Evolutionary conservation across 1,284 basidiomycete genomes (phyloP).

Genomic region (Hortiboletus rubellus): DNA sequence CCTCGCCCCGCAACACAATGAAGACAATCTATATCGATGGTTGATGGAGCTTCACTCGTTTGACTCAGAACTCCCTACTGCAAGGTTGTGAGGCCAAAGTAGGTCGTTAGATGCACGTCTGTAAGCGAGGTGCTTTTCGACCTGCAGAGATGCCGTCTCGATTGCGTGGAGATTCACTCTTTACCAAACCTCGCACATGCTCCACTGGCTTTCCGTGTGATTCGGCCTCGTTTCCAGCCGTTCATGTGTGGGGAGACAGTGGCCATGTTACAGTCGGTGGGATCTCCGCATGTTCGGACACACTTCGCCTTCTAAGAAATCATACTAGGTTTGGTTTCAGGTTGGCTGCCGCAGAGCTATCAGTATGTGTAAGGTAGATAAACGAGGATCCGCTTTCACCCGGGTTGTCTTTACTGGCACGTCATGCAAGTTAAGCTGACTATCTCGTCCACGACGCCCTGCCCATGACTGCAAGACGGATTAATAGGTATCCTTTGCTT

Average conservation of each 20-base stretch:
- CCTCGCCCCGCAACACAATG: constrained; percentile 55
- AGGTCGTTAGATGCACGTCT: constrained; percentile 19
- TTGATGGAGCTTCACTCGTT: constrained; percentile 68
- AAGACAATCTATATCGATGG: constrained; percentile 68
- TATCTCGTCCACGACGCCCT: constrained; percentile 60
- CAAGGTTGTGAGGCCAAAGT: constrained; percentile 56
- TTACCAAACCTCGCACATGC: constrained; percentile 56
- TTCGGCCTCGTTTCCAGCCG: constrained; percentile 60
- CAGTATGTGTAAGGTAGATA: constrained; percentile 38
- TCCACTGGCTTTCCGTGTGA: constrained; percentile 64
- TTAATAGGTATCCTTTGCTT: constrained; percentile 23
- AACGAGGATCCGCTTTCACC: neutral
- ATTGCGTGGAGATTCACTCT: constrained; percentile 65
- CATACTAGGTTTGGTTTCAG: constrained; percentile 19
- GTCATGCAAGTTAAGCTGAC: constrained; percentile 63
- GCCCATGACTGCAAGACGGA: constrained; percentile 46
- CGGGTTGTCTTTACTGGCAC: constrained; percentile 40
- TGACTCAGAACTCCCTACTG: constrained; percentile 53
- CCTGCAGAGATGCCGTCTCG: constrained; percentile 51
- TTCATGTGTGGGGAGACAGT: constrained; percentile 59
- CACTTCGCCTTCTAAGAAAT: neutral
- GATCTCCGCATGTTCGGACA: constrained; percentile 31
- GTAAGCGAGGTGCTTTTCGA: neutral
- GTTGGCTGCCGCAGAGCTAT: constrained; percentile 63
- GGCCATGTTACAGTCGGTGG: constrained; percentile 62